Evolutionary conservation across 108 stramenopile genomes (phyloP), one percentile per base, ranked within the genome.

Genomic region (Pseudonitzschia multistriata): DNA sequence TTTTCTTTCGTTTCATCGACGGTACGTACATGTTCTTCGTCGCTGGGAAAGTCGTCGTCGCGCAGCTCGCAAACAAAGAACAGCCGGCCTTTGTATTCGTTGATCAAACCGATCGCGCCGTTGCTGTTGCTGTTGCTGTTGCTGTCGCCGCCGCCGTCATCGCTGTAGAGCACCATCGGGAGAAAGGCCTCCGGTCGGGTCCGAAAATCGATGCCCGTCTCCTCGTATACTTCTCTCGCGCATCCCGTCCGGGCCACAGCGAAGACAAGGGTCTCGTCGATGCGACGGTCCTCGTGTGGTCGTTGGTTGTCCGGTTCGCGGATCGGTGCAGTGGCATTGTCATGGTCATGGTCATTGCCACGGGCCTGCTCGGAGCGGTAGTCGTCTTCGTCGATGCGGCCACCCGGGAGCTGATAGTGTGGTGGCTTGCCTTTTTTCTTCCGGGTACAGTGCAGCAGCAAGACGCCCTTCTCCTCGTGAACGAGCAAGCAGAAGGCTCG

Each of bases 361-460:
- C n/a, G n/a, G 13, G 35, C 28, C 14, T 60, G 42, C 28, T 79
- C n/a, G n/a, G n/a, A n/a, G n/a, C n/a, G 70, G 67, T 89, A 88
- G 49, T 94, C 93, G 49, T 68, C 60, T 7, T 78, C 79, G 66
- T 94, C 93, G 24, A 94, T 80, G 50, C 88, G 90, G 29, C 93
- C 93, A 27, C 93, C 93, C 11, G 90, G 90, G 24, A 85, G 49
- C 72, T 94, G 93, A 74, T 78, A 89, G 68, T 94, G 93, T 0
- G 85, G 82, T 28, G 74, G 67, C 47, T 90, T 90, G n/a, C n/a
- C n/a, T 49, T 81, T 84, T 55, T 88, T 83, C 62, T 79, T 78
- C 28, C 89, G 65, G 27, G 88, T 89, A 62, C 93, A 94, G 48
- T 90, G 82, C 11, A 94, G 63, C 24, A 94, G 60, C 22, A 94